Percentiles rank a stretch among this genome's conserved stretches.
Conservation (phyloP, 192 early-diverging fungal species). For the Entophlyctis luteolus region DNA sequence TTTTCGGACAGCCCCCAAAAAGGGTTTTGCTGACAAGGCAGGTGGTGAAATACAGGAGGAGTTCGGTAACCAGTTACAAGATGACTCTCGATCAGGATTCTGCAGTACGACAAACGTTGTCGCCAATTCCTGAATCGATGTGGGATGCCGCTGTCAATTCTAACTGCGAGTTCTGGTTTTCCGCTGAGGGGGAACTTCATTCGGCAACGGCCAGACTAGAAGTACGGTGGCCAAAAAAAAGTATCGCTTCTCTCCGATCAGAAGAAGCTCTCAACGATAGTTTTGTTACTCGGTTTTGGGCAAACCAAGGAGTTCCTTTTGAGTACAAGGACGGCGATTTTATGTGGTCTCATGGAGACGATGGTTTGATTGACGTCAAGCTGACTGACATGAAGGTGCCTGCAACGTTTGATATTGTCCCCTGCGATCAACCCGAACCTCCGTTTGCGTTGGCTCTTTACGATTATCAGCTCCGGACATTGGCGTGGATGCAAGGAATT, state of each 20-base stretch:
- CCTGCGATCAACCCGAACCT: not conserved
- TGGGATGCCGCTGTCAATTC: not conserved
- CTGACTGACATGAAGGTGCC: not conserved
- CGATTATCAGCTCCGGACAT: slow-evolving; percentile 24
- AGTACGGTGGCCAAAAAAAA: not conserved
- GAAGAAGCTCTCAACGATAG: not conserved
- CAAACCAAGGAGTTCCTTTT: not conserved
- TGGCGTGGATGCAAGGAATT: slow-evolving; percentile 18
- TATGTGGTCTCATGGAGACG: not conserved
- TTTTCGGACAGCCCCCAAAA: too few relatives aligned
- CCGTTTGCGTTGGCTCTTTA: slow-evolving; percentile 9
- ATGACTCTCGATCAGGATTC: not conserved
- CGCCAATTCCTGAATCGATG: not conserved
- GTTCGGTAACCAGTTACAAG: not conserved
- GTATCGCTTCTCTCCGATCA: not conserved
- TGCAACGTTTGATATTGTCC: not conserved
- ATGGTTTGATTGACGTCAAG: not conserved
- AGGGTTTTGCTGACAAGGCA: too few relatives aligned
- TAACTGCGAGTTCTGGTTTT: not conserved
- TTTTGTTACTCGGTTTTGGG: not conserved
- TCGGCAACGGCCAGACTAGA: not conserved
- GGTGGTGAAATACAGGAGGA: too few relatives aligned
- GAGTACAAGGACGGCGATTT: not conserved
- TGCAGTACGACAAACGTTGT: not conserved
- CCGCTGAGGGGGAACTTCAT: not conserved